Evolutionary conservation across 1,139 yeast genomes (phyloP).

Genomic region (Candida buenavistaensis): DNA sequence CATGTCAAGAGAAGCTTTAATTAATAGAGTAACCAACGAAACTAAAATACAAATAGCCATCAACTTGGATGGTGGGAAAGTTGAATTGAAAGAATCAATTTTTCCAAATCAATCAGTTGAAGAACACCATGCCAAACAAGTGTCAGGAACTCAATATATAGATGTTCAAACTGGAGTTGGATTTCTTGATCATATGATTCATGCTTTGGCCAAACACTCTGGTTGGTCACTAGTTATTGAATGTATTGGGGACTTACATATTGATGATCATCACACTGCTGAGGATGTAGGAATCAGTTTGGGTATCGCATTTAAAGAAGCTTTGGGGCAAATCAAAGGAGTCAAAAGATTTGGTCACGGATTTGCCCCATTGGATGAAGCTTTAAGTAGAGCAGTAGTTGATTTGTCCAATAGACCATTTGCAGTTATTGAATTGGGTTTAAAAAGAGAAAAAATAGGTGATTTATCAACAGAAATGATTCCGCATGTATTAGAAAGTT

Average conservation of each 20-base stretch:
- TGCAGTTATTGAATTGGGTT: slow-evolving; percentile 85
- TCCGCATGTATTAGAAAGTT: slow-evolving; percentile 91
- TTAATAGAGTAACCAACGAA: slow-evolving; percentile 82
- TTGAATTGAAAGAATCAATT: slow-evolving; percentile 59
- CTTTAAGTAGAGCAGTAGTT: slow-evolving; percentile 89
- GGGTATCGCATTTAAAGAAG: slow-evolving; percentile 86
- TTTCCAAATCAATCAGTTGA: slow-evolving; percentile 33
- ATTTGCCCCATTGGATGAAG: slow-evolving; percentile 95
- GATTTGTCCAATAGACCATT: slow-evolving; percentile 91
- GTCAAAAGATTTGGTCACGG: slow-evolving; percentile 93
- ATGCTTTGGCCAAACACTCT: slow-evolving; percentile 92
- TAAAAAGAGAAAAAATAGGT: slow-evolving; percentile 90
- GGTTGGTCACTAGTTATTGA: slow-evolving; percentile 93
- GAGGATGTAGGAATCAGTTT: slow-evolving; percentile 94
- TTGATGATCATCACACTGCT: slow-evolving; percentile 95
- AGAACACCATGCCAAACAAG: slow-evolving; percentile 61
- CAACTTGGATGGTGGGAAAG: slow-evolving; percentile 79
- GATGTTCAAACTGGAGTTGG: slow-evolving; percentile 90
- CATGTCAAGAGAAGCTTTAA: slow-evolving; percentile 15
- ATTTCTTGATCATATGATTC: slow-evolving; percentile 94
- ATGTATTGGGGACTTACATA: slow-evolving; percentile 91
- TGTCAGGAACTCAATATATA: slow-evolving; percentile 67
- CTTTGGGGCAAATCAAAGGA: slow-evolving; percentile 86
- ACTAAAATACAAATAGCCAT: slow-evolving; percentile 88
- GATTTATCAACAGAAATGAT: slow-evolving; percentile 94